Evolutionary conservation across 768 basidiomycete species (phyloP).

Genomic region (Macrolepiota fuliginosa): DNA sequence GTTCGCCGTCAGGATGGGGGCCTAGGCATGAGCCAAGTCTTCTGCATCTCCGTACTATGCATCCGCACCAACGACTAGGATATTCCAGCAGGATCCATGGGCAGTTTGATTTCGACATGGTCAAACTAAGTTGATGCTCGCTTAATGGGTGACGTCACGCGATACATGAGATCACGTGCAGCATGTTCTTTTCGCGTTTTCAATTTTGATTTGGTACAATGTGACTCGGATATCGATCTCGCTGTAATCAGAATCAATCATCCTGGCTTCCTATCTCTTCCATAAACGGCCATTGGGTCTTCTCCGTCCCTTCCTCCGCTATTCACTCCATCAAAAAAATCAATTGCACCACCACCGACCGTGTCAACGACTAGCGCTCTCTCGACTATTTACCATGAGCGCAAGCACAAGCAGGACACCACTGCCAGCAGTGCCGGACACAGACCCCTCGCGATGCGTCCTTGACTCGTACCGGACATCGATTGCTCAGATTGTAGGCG

Average conservation of each 20-base stretch:
- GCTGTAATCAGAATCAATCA: too few relatives aligned
- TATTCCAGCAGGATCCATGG: too few relatives aligned
- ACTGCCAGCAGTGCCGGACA: slow-evolving; percentile 33
- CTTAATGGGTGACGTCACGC: too few relatives aligned
- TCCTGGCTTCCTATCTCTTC: slow-evolving; percentile 1
- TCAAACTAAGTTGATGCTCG: too few relatives aligned
- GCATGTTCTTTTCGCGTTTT: too few relatives aligned
- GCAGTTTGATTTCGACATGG: too few relatives aligned
- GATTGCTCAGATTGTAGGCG: slow-evolving; percentile 70
- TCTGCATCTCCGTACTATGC: too few relatives aligned
- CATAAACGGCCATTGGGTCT: neutral
- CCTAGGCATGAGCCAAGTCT: too few relatives aligned
- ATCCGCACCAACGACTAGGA: too few relatives aligned
- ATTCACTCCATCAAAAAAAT: neutral
- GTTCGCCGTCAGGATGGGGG: too few relatives aligned
- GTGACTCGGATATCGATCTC: neutral
- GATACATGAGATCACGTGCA: too few relatives aligned
- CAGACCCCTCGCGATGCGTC: slow-evolving; percentile 48
- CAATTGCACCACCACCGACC: neutral
- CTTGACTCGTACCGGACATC: slow-evolving; percentile 81
- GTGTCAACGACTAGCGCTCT: neutral
- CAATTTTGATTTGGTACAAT: too few relatives aligned
- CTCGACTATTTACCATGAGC: neutral
- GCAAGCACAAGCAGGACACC: slow-evolving; percentile 15
- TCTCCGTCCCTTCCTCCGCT: neutral